Evolutionary conservation across 345 rosid species (phyloP), one percentile per base, ranked within the genome.

Genomic region (Syzygium aromaticum): DNA sequence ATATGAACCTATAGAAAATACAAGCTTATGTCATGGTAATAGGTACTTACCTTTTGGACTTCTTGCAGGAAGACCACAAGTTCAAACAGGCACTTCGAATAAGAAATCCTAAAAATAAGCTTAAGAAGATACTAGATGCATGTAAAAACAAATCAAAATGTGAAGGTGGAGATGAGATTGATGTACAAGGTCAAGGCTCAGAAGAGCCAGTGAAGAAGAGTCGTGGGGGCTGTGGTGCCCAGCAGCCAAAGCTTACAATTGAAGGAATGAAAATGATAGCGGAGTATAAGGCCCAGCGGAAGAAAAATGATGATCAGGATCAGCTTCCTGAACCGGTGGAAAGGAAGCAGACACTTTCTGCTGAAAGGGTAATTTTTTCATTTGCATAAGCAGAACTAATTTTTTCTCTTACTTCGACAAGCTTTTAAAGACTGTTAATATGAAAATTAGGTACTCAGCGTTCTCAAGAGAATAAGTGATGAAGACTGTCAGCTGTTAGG

Each of bases 261-360:
- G 99, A 97, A 90, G 99, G 98, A 84, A 96, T 97, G 99, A 96
- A 97, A 93, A 95, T 97, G 95, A 92, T 94, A 92, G 99, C 99
- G 0, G 99, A 94, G 88, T 97, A 94, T 87, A 96, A 97, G 92
- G 90, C 89, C 8, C 91, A 91, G 80, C 95, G 93, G 90, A 97
- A 96, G 93, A 97, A 94, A 89, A 94, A 6, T 51, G 98, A 97
- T 88, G 99, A 97, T 88, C 95, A 87, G 88, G 96, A 97, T 77
- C 99, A 96, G 89, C 94, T 97, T 90, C 99, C 99, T 28, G 99
- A 97, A 92, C 99, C 96, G 57, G 98, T 94, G 51, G 99, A 94
- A 89, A 94, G 99, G 90, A 98, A 98, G 90, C 98, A 96, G 94
- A 95, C 96, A 38, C 99, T 98, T 86, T 94, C 96, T 86, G 99